These are phyloP conservation scores for Aspergillus cavernicola DNA, from an alignment of 495 filamentous ascomycete genomes.

Conservation along the genomic window DNA sequence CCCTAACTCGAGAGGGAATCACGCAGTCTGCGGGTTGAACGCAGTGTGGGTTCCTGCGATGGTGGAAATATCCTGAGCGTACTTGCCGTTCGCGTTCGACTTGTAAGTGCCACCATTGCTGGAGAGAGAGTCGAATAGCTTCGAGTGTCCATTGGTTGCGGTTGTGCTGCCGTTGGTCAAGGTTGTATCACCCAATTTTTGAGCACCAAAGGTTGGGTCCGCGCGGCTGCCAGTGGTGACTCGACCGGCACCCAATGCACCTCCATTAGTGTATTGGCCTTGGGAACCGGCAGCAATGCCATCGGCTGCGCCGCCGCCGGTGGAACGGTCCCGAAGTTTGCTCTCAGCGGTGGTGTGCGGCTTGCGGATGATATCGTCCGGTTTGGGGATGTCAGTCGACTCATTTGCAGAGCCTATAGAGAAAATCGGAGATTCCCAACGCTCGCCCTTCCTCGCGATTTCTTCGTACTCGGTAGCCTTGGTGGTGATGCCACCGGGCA, in stretches of 20 bases:
- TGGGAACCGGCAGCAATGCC: neutral
- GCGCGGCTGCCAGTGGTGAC: constrained; percentile 5
- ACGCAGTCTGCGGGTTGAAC: constrained; percentile 27
- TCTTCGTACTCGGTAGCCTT: constrained; percentile 96
- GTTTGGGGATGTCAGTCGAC: constrained; percentile 63
- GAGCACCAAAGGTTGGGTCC: neutral
- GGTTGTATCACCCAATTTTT: neutral
- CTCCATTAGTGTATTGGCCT: neutral
- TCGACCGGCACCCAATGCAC: constrained; percentile 11
- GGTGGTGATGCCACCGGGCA: constrained; percentile 86
- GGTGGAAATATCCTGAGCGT: constrained; percentile 15
- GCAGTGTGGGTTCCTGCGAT: constrained; percentile 18
- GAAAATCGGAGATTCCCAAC: constrained; percentile 95
- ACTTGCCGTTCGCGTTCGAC: constrained; percentile 42
- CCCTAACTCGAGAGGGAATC: neutral
- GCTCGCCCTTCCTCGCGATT: constrained; percentile 79
- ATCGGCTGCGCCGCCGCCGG: constrained; percentile 4
- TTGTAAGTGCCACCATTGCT: constrained; percentile 36
- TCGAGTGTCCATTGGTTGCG: constrained; percentile 11
- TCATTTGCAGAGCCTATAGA: constrained; percentile 74
- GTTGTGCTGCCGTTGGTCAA: constrained; percentile 33
- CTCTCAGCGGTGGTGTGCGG: constrained; percentile 39
- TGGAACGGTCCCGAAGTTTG: constrained; percentile 11
- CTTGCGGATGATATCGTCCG: constrained; percentile 67
- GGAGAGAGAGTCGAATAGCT: constrained; percentile 38